A percentile compares a stretch with the other conserved stretches of the same genome.
These are phyloP conservation scores for Saxophila tyrrhenica DNA, from an alignment of 495 filamentous ascomycete species.

Conservation along the genomic window DNA sequence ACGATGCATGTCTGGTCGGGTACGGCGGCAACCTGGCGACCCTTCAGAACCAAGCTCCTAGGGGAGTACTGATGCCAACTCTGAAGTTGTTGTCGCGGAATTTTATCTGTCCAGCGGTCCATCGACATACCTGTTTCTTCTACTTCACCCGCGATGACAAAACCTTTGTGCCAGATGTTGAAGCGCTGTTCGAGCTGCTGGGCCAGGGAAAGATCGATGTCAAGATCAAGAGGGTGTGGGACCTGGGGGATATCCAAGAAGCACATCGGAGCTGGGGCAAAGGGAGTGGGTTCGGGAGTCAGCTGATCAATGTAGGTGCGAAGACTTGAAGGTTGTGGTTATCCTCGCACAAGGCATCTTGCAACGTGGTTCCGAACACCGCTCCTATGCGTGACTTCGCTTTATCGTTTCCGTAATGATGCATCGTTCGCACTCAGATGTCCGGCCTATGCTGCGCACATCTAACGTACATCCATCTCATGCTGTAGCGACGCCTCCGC, in stretches of 20 bases:
- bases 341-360: too few relatives aligned
- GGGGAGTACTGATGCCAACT: slow-evolving; percentile 14
- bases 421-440: too few relatives aligned
- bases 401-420: too few relatives aligned
- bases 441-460: too few relatives aligned
- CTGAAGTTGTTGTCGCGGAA: slow-evolving; percentile 18
- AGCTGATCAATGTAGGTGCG: slow-evolving; percentile 25
- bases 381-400: too few relatives aligned
- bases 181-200: slow-evolving; percentile 26
- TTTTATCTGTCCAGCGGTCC: slow-evolving; percentile 14
- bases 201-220: slow-evolving; percentile 29
- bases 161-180: slow-evolving; percentile 26
- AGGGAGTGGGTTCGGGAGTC: slow-evolving; percentile 28
- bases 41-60: slow-evolving; percentile 13
- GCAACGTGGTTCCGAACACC: too few relatives aligned
- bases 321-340: too few relatives aligned
- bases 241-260: slow-evolving; percentile 32
- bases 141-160: slow-evolving; percentile 27
- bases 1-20: slow-evolving; percentile 16
- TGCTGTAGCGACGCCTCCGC: too few relatives aligned
- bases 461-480: too few relatives aligned
- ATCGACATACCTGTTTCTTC: slow-evolving; percentile 29
- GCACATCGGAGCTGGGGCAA: slow-evolving; percentile 33
- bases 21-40: slow-evolving; percentile 22
- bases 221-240: slow-evolving; percentile 32